Conservation (phyloP, 139 green algal species). For the Chlamydomonas incerta region DNA sequence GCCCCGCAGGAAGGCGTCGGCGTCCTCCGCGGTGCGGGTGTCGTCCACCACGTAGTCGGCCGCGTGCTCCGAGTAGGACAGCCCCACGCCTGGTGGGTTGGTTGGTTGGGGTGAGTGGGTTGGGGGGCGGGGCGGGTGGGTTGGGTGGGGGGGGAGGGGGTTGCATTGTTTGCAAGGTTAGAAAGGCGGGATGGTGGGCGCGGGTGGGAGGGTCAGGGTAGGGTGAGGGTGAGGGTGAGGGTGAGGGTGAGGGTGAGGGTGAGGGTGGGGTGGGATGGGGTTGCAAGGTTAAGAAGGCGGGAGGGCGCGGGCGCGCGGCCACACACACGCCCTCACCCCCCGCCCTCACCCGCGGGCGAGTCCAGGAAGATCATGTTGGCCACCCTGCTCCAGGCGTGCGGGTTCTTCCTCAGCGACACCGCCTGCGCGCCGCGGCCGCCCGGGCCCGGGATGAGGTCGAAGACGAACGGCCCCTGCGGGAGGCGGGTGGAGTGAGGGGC, state of each 20-base stretch:
- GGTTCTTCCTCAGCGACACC: slow-evolving; percentile 41
- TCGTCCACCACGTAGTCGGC: slow-evolving; percentile 68
- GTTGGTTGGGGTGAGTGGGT: no score
- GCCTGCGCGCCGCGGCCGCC: neutral
- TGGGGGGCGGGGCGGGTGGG: no score
- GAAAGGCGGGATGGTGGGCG: no score
- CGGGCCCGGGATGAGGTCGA: slow-evolving; percentile 59
- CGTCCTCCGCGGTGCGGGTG: slow-evolving; percentile 66
- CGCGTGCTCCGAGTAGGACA: slow-evolving; percentile 59
- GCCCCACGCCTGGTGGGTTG: slow-evolving; percentile 56
- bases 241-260: no score
- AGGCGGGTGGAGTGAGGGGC: neutral
- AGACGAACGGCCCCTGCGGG: slow-evolving; percentile 30
- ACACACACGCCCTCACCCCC: neutral
- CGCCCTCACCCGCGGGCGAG: slow-evolving; percentile 57
- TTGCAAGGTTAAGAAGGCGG: no score
- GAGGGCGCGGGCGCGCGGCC: no score
- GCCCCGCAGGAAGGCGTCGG: slow-evolving; percentile 70
- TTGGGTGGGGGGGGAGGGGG: neutral
- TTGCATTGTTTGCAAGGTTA: no score
- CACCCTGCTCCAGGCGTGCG: slow-evolving; percentile 58
- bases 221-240: no score
- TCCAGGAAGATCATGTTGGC: slow-evolving; percentile 80
- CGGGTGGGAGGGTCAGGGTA: no score
- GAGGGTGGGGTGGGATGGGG: no score